Base-by-base conservation (phyloP, 2,329 filamentous ascomycete species). In the Aspergillus tubingensis region DNA sequence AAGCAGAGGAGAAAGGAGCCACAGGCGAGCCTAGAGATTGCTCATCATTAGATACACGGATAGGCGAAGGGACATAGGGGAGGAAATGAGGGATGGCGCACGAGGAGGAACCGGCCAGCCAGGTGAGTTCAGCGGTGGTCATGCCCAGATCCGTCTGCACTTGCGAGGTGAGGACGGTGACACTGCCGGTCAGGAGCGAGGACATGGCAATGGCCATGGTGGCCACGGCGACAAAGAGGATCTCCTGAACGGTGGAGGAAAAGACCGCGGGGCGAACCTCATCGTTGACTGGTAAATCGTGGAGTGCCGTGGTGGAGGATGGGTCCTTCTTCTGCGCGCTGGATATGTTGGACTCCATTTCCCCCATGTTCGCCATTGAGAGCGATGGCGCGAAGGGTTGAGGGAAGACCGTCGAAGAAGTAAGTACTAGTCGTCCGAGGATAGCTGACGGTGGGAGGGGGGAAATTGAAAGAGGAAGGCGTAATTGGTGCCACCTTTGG, bases 1-100 rank as follows among this genome's bases (percentile, higher is more conserved):
- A 90, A 88, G 66, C 87, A 84, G 8, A 91, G 80, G 63, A 91
- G 81, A 66, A 90, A 86, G 0, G 87, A 82, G 6, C 87, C 87
- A 38, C 85, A 85, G 1, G 84, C 84, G 15, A 91, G 79, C 13
- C 83, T 85, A 58, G 58, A 30, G 3, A 3, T 13, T 17, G 13
- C 13, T 6, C 11, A 17, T 25, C 3, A 19, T 36, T 36, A 36
- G 32, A 11, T 0, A 36, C 10, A 11, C 27, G 1, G 27, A 5
- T 11, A 30, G 0, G 8, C 8, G 8, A 30, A 27, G 25, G 2
- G 25, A 27, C 2, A 8, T 27, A 8, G 25, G 0, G 25, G 25
- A 27, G 25, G 25, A 27, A 27, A 27, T 2, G 25, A 27, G 25
- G 27, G 27, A 30, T 36, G 32, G 74, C 80, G 50, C 75, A 84